phyloP scores from a whole-genome alignment of 371 early-diverging fungal species.

The Rhizopus sp. region DNA sequence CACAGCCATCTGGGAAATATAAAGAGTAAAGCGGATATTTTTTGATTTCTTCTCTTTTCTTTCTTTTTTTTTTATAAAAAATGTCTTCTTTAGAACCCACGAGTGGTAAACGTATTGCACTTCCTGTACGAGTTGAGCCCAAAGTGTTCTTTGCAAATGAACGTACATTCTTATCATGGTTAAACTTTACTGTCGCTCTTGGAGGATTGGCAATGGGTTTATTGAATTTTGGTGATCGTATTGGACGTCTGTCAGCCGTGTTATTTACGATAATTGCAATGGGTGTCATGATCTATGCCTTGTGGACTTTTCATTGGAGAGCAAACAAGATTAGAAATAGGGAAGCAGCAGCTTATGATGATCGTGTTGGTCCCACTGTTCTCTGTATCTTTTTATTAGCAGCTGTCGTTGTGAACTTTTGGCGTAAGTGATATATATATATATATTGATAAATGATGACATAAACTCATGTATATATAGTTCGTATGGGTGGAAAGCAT shows the following conservation, averaged over 20 bases:
- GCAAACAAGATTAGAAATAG: conserved; percentile 64
- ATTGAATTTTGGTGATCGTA: conserved; percentile 68
- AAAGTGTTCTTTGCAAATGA: conserved; percentile 97
- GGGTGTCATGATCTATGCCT: conserved; percentile 76
- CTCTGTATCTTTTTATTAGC: conserved; percentile 74
- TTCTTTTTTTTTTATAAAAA: neutral
- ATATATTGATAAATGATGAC: neutral
- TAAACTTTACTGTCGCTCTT: conserved; percentile 62
- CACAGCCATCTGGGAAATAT: no score
- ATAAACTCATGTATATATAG: conserved; percentile 13
- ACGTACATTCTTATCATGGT: conserved; percentile 85
- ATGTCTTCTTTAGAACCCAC: conserved; percentile 24
- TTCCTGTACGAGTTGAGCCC: conserved; percentile 86
- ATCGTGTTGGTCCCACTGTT: conserved; percentile 70
- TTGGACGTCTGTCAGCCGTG: conserved; percentile 59
- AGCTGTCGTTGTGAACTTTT: conserved; percentile 81
- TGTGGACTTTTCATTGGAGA: conserved; percentile 86
- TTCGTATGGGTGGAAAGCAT: conserved; percentile 27
- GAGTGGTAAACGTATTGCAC: conserved; percentile 56
- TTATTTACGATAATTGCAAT: conserved; percentile 69
- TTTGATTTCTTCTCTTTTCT: conserved; percentile 2
- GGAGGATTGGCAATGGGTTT: conserved; percentile 68
- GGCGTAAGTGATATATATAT: conserved; percentile 61
- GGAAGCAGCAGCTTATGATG: conserved; percentile 60
- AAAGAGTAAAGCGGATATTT: neutral